Conservation (phyloP, 2,329 filamentous ascomycete genomes). For the Arthrobotrys conoides region DNA sequence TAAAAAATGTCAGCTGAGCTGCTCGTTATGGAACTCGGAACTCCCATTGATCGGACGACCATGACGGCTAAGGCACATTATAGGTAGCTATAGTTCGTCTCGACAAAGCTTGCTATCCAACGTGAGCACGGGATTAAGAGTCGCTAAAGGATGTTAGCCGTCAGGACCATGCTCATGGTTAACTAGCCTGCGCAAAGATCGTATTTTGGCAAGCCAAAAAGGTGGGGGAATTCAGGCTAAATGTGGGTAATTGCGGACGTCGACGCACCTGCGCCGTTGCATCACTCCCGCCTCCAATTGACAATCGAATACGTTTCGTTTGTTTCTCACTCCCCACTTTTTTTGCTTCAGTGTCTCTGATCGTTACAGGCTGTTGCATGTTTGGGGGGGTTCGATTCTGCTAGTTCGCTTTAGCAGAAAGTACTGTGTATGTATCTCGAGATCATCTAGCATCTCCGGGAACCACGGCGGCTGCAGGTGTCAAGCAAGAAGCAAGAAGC, state of each 20-base stretch:
- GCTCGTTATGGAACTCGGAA: constrained; percentile 12
- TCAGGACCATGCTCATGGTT: constrained; percentile 38
- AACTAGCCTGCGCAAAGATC: constrained; percentile 27
- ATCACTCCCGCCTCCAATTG: constrained; percentile 59
- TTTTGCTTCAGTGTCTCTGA: constrained; percentile 6
- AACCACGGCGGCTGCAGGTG: constrained; percentile 33
- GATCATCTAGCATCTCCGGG: constrained; percentile 39
- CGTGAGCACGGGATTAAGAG: constrained; percentile 38
- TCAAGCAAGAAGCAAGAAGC: constrained; percentile 13
- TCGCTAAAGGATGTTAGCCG: constrained; percentile 56
- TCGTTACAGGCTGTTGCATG: background rate
- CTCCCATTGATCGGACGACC: constrained; percentile 51
- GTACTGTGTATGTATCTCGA: constrained; percentile 8
- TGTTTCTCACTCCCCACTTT: constrained; percentile 31
- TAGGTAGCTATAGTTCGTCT: constrained; percentile 25
- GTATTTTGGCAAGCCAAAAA: constrained; percentile 57
- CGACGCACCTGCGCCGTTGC: constrained; percentile 50
- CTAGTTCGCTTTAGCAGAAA: background rate
- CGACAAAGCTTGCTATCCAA: constrained; percentile 6
- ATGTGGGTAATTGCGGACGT: constrained; percentile 59
- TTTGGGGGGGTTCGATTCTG: background rate
- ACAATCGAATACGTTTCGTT: constrained; percentile 44
- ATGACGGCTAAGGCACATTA: constrained; percentile 25
- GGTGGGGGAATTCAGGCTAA: constrained; percentile 61
- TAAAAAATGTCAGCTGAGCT: constrained; percentile 23